These are phyloP conservation scores for Aphanomyces euteiches DNA, from an alignment of 352 stramenopile genomes.

Conservation along the genomic window DNA sequence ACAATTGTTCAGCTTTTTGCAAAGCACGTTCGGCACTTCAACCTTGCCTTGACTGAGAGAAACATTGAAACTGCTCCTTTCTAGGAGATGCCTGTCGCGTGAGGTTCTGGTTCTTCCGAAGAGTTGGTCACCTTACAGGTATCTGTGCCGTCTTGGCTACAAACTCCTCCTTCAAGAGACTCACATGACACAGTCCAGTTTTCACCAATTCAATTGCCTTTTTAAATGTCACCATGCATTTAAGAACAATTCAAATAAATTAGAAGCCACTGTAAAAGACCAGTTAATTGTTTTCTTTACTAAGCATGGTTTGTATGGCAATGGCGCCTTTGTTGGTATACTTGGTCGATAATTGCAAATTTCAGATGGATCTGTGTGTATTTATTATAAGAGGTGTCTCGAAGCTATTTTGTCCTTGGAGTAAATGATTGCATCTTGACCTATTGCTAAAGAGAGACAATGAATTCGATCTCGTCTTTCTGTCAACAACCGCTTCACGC, in stretches of 20 bases:
- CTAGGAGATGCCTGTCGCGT: too few relatives aligned
- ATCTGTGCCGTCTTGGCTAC: conserved; percentile 1
- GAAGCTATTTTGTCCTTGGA: conserved; percentile 17
- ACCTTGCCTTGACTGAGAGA: too few relatives aligned
- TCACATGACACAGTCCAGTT: background rate
- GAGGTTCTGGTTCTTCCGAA: too few relatives aligned
- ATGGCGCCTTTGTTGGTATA: conserved; percentile 12
- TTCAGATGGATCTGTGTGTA: background rate
- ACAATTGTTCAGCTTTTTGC: too few relatives aligned
- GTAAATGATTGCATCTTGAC: background rate
- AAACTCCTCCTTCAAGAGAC: conserved; percentile 10
- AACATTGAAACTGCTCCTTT: too few relatives aligned
- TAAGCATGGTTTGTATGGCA: conserved; percentile 2
- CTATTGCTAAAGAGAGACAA: background rate
- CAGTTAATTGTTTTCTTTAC: conserved; percentile 19
- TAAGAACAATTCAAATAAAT: background rate
- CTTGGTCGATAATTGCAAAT: conserved; percentile 14
- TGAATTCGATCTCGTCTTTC: background rate
- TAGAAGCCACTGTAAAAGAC: conserved; percentile 10
- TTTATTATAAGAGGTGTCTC: background rate
- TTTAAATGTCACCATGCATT: conserved; percentile 5
- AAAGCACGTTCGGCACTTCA: too few relatives aligned
- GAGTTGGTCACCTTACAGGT: background rate
- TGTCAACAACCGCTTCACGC: background rate
- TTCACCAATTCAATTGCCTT: background rate